Evolutionary conservation across 225 moss, liverwort and hornwort species (phyloP).

Genomic region (Asterella californica): DNA sequence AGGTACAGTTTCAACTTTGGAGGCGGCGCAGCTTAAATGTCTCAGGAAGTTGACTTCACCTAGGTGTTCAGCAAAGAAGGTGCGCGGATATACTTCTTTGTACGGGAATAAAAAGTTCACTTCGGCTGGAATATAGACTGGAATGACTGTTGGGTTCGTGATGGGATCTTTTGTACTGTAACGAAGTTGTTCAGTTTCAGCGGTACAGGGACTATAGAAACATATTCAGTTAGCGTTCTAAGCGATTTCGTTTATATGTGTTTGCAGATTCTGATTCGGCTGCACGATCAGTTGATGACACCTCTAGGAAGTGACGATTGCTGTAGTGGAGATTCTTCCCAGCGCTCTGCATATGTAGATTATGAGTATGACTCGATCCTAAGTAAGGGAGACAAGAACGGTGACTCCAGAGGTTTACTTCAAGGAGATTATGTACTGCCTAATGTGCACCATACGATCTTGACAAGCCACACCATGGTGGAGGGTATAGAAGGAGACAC

Average conservation of each 20-base stretch:
- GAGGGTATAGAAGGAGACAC: conserved; percentile 54
- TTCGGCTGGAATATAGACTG: background rate
- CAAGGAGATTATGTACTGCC: conserved; percentile 52
- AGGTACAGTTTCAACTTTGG: conserved; percentile 48
- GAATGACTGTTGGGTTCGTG: background rate
- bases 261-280: conserved; percentile 73
- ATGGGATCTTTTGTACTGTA: background rate
- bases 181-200: background rate
- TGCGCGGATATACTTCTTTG: background rate
- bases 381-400: conserved; percentile 28
- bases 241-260: background rate
- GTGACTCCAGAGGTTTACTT: conserved; percentile 39
- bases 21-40: conserved; percentile 3
- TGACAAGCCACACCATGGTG: conserved; percentile 65
- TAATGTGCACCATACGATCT: conserved; percentile 52
- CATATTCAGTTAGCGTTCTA: background rate
- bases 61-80: background rate
- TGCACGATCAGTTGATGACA: conserved; percentile 58
- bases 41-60: background rate
- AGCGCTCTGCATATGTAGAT: conserved; percentile 32
- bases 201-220: too few relatives aligned
- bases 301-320: conserved; percentile 69
- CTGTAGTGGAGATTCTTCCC: conserved; percentile 55
- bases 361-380: conserved; percentile 23
- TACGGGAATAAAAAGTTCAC: background rate